Conservation (phyloP, 352 stramenopile species). For the Saprolegnia parasitica region DNA sequence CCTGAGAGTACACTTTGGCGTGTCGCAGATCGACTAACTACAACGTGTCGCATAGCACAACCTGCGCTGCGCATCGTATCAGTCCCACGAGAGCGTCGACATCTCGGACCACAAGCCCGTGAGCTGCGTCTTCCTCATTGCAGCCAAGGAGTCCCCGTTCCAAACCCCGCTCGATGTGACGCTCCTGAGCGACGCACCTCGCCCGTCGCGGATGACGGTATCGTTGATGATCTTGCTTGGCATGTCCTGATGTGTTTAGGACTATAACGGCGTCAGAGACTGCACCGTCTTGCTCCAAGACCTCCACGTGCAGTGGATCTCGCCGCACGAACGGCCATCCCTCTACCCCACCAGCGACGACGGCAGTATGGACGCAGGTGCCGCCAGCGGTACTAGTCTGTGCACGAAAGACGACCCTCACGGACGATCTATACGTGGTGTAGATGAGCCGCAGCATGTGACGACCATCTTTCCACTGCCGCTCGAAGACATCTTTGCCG, state of each 20-base stretch:
- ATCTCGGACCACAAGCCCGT: constrained; percentile 85
- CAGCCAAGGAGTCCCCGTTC: constrained; percentile 3
- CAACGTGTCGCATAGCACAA: constrained; percentile 31
- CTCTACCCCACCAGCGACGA: background rate
- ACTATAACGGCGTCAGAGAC: constrained; percentile 10
- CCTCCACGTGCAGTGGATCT: constrained; percentile 1
- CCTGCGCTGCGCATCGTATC: constrained; percentile 64
- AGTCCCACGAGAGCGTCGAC: constrained; percentile 66
- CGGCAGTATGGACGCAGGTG: background rate
- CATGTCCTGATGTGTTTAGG: background rate
- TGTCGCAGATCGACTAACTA: no score
- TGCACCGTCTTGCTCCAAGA: background rate
- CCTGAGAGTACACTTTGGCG: constrained; percentile 10
- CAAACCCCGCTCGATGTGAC: background rate
- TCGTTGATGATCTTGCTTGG: background rate
- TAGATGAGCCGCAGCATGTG: background rate
- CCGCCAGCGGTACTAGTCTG: background rate
- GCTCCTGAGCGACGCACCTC: background rate
- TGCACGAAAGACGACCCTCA: background rate
- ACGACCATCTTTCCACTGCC: constrained; percentile 70
- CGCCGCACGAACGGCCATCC: background rate
- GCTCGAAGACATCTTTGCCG: constrained; percentile 71
- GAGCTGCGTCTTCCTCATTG: constrained; percentile 54
- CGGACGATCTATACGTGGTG: background rate
- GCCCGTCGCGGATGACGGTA: background rate